phyloP scores from a whole-genome alignment of 1,284 basidiomycete species.

The Marasmius sp. region DNA sequence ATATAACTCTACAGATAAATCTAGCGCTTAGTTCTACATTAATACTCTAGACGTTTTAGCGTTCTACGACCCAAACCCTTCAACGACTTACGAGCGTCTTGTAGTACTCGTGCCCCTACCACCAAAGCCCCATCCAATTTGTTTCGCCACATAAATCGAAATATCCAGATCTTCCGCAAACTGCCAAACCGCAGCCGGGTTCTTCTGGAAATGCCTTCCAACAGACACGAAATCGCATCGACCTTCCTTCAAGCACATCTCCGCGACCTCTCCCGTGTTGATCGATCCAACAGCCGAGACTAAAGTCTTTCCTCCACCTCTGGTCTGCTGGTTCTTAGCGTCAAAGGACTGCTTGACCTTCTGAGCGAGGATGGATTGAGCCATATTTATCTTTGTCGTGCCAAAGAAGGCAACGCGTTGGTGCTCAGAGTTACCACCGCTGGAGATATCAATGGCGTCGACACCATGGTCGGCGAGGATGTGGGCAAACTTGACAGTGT shows the following conservation, averaged over 20 bases:
- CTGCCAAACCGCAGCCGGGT: conserved; percentile 49
- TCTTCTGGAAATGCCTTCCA: conserved; percentile 58
- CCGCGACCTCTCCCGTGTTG: conserved; percentile 53
- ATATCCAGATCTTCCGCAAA: conserved; percentile 55
- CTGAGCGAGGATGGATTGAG: conserved; percentile 50
- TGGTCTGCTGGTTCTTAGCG: conserved; percentile 26
- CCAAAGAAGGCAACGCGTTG: conserved; percentile 46
- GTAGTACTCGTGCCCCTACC: conserved; percentile 19
- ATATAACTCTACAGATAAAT: no score
- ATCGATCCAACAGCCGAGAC: conserved; percentile 67
- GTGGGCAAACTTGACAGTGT: conserved; percentile 52
- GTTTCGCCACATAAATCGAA: conserved; percentile 40
- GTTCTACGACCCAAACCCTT: no score
- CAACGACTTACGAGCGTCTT: neutral
- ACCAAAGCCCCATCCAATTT: conserved; percentile 52
- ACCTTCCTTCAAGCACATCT: conserved; percentile 57
- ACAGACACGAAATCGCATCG: conserved; percentile 56
- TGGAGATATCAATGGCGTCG: conserved; percentile 68
- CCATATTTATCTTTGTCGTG: conserved; percentile 32
- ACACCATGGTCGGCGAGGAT: conserved; percentile 59
- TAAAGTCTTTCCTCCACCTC: conserved; percentile 30
- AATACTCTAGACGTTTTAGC: no score
- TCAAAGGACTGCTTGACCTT: conserved; percentile 59
- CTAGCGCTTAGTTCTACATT: no score
- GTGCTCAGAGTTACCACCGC: conserved; percentile 53